phyloP scores from a whole-genome alignment of 768 basidiomycete genomes.

The Gymnopilus junonius region DNA sequence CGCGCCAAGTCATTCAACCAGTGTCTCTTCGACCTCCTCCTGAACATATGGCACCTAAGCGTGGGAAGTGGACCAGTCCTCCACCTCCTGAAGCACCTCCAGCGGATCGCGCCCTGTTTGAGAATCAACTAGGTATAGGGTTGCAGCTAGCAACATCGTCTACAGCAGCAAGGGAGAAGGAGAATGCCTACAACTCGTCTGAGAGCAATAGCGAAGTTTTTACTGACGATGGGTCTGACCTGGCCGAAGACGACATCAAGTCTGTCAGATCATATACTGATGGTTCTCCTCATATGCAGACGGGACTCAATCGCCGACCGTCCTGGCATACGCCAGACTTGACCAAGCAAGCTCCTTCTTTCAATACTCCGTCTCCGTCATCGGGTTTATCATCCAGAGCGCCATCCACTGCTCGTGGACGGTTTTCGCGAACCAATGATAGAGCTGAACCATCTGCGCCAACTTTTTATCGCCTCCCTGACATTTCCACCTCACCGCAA shows the following conservation, averaged over 20 bases:
- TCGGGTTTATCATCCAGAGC: slow-evolving; percentile 20
- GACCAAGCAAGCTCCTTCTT: slow-evolving; percentile 13
- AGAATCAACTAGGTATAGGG: slow-evolving; percentile 66
- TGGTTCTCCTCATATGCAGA: slow-evolving; percentile 35
- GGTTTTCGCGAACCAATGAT: slow-evolving; percentile 31
- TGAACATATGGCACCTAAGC: slow-evolving; percentile 82
- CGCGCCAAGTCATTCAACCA: slow-evolving; percentile 32
- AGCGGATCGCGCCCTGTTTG: slow-evolving; percentile 67
- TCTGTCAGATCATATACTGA: slow-evolving; percentile 72
- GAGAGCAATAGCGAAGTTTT: slow-evolving; percentile 68
- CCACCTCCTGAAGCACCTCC: slow-evolving; percentile 78
- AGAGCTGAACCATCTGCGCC: slow-evolving; percentile 25
- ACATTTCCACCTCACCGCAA: slow-evolving; percentile 34
- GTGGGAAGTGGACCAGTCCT: slow-evolving; percentile 84
- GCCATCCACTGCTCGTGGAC: slow-evolving; percentile 26
- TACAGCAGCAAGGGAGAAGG: slow-evolving; percentile 59
- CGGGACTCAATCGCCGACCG: slow-evolving; percentile 44
- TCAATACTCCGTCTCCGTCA: slow-evolving; percentile 11
- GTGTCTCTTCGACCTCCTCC: slow-evolving; percentile 50
- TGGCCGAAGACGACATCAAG: slow-evolving; percentile 69
- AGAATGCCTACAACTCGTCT: slow-evolving; percentile 49
- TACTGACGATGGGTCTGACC: slow-evolving; percentile 70
- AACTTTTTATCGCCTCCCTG: slow-evolving; percentile 26
- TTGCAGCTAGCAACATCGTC: slow-evolving; percentile 72
- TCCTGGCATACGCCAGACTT: slow-evolving; percentile 49